Base-by-base conservation (phyloP, 768 basidiomycete genomes). In the Amanita muscaria region DNA sequence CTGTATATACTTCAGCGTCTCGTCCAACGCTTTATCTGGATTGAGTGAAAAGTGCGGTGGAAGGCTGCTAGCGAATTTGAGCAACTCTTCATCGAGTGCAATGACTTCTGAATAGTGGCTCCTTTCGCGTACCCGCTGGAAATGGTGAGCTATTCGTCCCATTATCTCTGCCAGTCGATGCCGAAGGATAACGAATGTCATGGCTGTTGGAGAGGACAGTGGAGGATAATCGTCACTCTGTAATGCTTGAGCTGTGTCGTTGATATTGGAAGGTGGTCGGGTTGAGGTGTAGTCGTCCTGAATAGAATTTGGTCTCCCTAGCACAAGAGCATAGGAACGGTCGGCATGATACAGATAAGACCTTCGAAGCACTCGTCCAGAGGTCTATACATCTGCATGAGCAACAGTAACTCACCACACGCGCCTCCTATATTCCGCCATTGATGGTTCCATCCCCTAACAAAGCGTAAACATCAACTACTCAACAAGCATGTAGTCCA, bases 331-430 rank as follows among this genome's bases (percentile, higher is more conserved):
- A 61, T 88, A 91, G 9, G 90, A 88, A 39, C 89, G 80, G 62
- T 96, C 92, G 3, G 92, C 91, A 58, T 97, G 92, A 58, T 94
- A 93, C 1, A 96, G 65, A 59, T 89, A 88, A 3, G 88, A 83
- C 87, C 86, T 83, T 60, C 34, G 29, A 25, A 38, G 49, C 16
- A 38, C 40, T 24, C 16, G 23, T 46, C 30, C 15, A 44, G 23
- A 10, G 5, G 19, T 11, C n/a, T 11, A 16, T n/a, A 38, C 29
- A 15, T 8, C 22, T 24, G 14, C n/a, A 29, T 11, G n/a, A 39
- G 25, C 8, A 29, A 36, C 31, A 3, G 7, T 19, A 33, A 30
- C 50, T 32, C 63, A 88, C 92, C 92, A 97, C 52, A 94, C 82
- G 23, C 91, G 77, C 48, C 92, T 75, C 38, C 93, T 75, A 54